These are phyloP conservation scores for Chalaropsis ovoidea DNA, from an alignment of 2,329 filamentous ascomycete genomes.

Conservation along the genomic window DNA sequence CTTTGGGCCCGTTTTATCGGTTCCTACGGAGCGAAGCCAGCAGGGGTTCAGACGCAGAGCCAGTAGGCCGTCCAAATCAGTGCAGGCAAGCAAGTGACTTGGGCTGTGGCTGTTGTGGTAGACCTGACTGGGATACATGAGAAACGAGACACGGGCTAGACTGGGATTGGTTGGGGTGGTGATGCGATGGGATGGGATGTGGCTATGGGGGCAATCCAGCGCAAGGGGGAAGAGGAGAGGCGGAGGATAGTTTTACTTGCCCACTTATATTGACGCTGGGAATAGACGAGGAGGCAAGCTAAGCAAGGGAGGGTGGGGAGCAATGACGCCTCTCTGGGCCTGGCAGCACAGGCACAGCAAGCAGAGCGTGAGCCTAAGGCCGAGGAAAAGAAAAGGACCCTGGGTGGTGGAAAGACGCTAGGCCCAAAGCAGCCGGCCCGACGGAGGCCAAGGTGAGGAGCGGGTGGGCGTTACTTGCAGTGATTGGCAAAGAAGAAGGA, in stretches of 20 bases:
- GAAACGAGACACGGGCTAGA: background rate
- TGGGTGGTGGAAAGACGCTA: background rate
- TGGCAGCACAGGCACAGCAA: no score
- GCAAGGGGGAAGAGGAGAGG: no score
- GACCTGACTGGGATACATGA: background rate
- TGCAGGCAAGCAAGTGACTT: background rate
- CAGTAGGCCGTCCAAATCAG: background rate
- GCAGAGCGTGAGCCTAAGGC: no score
- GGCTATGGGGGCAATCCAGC: background rate
- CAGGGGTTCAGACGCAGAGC: background rate
- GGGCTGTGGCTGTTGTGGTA: background rate
- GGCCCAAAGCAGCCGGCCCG: slow-evolving; percentile 6
- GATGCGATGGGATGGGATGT: background rate
- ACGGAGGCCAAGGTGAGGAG: background rate
- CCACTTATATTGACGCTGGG: background rate
- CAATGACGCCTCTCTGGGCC: background rate
- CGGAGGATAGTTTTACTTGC: no score
- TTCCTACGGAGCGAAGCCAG: background rate
- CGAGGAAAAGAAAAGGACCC: background rate
- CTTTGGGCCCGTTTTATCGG: slow-evolving; percentile 5
- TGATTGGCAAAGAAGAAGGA: background rate
- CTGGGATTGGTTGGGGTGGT: background rate
- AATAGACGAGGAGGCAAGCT: background rate
- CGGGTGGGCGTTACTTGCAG: background rate
- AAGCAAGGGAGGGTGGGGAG: background rate